A percentile compares a stretch with the other conserved stretches of the same genome.
Evolutionary conservation across 1,284 basidiomycete species (phyloP).

Genomic region (Cutaneotrichosporon curvatum): DNA sequence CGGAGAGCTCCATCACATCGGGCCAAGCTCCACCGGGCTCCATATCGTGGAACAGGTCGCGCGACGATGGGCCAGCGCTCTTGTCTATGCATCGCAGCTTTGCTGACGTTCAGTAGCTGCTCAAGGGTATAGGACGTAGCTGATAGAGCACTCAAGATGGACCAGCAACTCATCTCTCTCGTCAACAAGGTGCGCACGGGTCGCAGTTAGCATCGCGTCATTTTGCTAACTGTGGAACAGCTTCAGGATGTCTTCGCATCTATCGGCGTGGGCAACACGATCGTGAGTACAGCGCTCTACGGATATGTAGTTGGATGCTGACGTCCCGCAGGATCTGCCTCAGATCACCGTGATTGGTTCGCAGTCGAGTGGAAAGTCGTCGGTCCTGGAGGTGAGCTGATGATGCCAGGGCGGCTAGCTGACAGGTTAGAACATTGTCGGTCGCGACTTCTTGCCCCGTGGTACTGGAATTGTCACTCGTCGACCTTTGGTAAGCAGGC

Average conservation of each 20-base stretch:
- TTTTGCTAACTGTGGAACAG: slow-evolving; percentile 22
- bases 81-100: too few species aligned
- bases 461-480: slow-evolving; percentile 64
- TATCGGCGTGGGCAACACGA: slow-evolving; percentile 48
- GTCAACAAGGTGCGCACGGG: slow-evolving; percentile 44
- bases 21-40: too few species aligned
- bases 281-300: slow-evolving; percentile 42
- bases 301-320: too few species aligned
- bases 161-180: slow-evolving; percentile 46
- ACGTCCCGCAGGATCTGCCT: slow-evolving; percentile 50
- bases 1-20: too few species aligned
- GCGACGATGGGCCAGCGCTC: too few species aligned
- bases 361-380: slow-evolving; percentile 52
- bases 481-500: slow-evolving; percentile 59
- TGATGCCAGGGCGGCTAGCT: neutral
- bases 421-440: slow-evolving; percentile 77
- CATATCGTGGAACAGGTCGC: too few species aligned
- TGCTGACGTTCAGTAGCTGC: too few species aligned
- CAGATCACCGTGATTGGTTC: slow-evolving; percentile 54
- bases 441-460: slow-evolving; percentile 89
- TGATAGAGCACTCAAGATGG: slow-evolving; percentile 31
- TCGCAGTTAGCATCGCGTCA: neutral
- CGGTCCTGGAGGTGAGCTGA: slow-evolving; percentile 48
- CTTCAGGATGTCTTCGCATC: slow-evolving; percentile 53
- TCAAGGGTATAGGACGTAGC: too few species aligned